These are phyloP conservation scores for Ustilago shanxiensis DNA, from an alignment of 1,284 basidiomycete species.

Conservation along the genomic window DNA sequence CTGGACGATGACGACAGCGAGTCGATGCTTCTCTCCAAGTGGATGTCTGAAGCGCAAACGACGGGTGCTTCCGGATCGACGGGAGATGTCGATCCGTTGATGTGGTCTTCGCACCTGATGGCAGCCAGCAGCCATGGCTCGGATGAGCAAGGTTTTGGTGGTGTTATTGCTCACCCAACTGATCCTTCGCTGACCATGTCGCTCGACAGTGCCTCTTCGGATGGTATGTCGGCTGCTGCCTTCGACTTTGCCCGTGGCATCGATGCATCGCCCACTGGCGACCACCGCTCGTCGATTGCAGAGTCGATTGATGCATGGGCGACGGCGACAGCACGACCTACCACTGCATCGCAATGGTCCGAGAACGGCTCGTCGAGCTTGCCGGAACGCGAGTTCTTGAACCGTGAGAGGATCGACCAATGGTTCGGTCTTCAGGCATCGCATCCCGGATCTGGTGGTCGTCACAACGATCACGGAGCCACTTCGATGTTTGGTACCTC, in stretches of 20 bases:
- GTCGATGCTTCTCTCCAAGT: conserved; percentile 35
- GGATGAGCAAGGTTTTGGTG: conserved; percentile 19
- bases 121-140: conserved; percentile 20
- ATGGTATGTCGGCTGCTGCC: conserved; percentile 45
- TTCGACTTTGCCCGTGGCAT: conserved; percentile 50
- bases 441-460: conserved; percentile 13
- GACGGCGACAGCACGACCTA: conserved; percentile 26
- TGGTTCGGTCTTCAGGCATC: conserved; percentile 44
- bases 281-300: conserved; percentile 43
- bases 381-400: conserved; percentile 37
- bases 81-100: conserved; percentile 30
- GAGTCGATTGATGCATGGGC: conserved; percentile 49
- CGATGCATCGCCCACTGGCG: conserved; percentile 28
- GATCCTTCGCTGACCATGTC: conserved; percentile 52
- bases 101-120: conserved; percentile 49
- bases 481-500: conserved; percentile 28
- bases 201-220: conserved; percentile 46
- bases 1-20: conserved; percentile 29
- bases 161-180: conserved; percentile 26
- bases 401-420: conserved; percentile 38
- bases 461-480: conserved; percentile 12
- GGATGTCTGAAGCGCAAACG: conserved; percentile 29
- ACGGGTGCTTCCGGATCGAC: conserved; percentile 5
- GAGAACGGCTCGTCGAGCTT: conserved; percentile 39
- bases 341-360: conserved; percentile 46